Evolutionary conservation across 2,329 filamentous ascomycete species (phyloP).

Genomic region (Orbilia brochopaga): DNA sequence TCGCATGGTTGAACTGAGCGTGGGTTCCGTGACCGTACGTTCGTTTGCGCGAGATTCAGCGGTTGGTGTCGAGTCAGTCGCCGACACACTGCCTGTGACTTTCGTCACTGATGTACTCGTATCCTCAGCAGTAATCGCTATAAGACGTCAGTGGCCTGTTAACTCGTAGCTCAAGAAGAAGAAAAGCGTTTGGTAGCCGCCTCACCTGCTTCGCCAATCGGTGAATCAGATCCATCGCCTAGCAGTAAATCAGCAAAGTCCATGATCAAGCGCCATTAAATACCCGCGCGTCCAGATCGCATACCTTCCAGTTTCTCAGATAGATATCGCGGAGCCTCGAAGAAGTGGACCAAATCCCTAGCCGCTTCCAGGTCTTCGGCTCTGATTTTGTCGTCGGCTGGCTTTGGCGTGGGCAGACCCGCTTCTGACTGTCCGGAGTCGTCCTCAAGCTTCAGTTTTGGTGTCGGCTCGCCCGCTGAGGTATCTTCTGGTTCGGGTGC

Average conservation of each 20-base stretch:
- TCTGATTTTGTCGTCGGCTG: slow-evolving; percentile 38
- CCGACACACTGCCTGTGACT: slow-evolving; percentile 17
- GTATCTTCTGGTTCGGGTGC: slow-evolving; percentile 46
- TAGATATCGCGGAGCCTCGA: slow-evolving; percentile 43
- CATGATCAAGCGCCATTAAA: neutral
- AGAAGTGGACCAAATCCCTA: slow-evolving; percentile 48
- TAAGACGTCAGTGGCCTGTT: neutral
- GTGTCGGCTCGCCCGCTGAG: slow-evolving; percentile 33
- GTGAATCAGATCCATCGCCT: slow-evolving; percentile 13
- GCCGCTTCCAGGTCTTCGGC: slow-evolving; percentile 45
- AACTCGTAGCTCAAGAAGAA: no score
- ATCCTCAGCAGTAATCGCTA: slow-evolving; percentile 34
- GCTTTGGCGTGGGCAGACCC: slow-evolving; percentile 37
- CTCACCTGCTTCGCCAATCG: slow-evolving; percentile 36
- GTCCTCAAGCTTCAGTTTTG: slow-evolving; percentile 44
- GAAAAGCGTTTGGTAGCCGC: slow-evolving; percentile 13
- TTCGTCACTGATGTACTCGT: slow-evolving; percentile 13
- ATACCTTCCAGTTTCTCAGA: slow-evolving; percentile 48
- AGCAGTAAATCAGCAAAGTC: slow-evolving; percentile 17
- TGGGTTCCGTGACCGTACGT: slow-evolving; percentile 13
- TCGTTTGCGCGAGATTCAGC: slow-evolving; percentile 2
- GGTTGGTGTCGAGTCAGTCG: slow-evolving; percentile 7
- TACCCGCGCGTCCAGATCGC: slow-evolving; percentile 14
- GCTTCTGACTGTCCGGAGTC: slow-evolving; percentile 35
- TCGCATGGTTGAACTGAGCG: slow-evolving; percentile 15